Evolutionary conservation across 139 green algal species (phyloP), one percentile per base, ranked within the genome.

Genomic region (Picochlorum sp.): DNA sequence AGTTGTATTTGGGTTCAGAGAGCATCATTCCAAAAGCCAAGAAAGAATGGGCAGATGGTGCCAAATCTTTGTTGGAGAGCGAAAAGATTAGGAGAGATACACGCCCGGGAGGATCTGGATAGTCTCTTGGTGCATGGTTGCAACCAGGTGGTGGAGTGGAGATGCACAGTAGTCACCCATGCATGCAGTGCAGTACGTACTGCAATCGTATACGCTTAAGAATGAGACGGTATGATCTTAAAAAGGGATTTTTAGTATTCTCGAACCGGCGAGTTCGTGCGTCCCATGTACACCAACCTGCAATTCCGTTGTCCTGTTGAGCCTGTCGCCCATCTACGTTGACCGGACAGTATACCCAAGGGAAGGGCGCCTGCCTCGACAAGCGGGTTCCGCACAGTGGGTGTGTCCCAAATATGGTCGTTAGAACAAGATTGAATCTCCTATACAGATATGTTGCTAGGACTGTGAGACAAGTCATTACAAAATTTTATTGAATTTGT

Each of bases 1-100:
- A 92, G 79, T 50, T 89, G 21, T 77, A 50, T 55, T 51, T 77
- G 41, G 71, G 70, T 37, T 51, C 44, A 41, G 34, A 24, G 3
- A 63, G 41, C 11, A 57, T 75, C 7, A 24, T 75, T 9, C 61
- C 68, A 4, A 62, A 75, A n/a, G 68, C 68, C 6, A 62, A 62
- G 20, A 70, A 70, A 45, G 61, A 75, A 45, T 75, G 60, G 60
- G 68, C 68, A 6, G 8, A 49, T 6, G 68, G 68, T n/a, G 68
- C 68, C 7, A 57, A 28, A 50, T 47, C 45, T 50, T 60, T 77
- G 58, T 64, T 77, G 2, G 71, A 73, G 0, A 62, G 31, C 2
- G 71, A 77, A 14, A 60, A 70, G n/a, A 52, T 77, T 14, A 63
- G 64, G 11, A 57, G 71, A 34, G 58, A 77, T 47, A 73, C 71